Evolutionary conservation across 768 basidiomycete species (phyloP), one percentile per base, ranked within the genome.

Genomic region (Hericium erinaceus): DNA sequence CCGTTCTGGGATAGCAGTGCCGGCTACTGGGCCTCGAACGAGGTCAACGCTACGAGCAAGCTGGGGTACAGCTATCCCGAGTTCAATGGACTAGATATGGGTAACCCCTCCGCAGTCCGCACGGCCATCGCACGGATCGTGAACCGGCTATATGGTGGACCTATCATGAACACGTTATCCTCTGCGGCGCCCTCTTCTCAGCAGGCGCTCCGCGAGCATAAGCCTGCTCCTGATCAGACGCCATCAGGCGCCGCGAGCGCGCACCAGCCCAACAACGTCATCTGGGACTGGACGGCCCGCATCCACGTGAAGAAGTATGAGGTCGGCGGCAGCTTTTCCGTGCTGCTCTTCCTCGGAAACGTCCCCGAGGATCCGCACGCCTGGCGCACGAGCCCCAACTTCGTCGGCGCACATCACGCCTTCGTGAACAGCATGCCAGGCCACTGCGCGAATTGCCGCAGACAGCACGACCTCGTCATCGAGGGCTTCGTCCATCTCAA

Each of bases 1-100:
- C 78, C 80, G 22, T 81, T 80, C 72, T 75, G 75, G 73, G 69
- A 72, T 52, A 62, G 66, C 7, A 65, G 72, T 44, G 59, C 58
- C 4, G 65, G 60, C 6, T 79, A 71, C 67, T 80, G 77, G 77
- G 61, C 58, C 3, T 76, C 77, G 2, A 37, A 69, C 0, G 64
- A 64, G 8, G 62, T 69, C 5, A 65, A 69, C 39, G 71, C 70
- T 8, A 58, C 71, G 5, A 40, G 24, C 9, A 62, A 60, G 9
- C 65, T 80, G 13, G 69, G 73, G 33, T 82, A 81, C 61, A 71
- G 75, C 1, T 80, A 81, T 64, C 79, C 80, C 11, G 80, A 81
- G 39, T 79, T 80, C 65, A 74, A 75, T 53, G 68, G 67, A 9
- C 68, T 76, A 38, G 65, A 74, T 48, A 54, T 70, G 56, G 62